phyloP scores from a whole-genome alignment of 441 rosid species.

The Populus trichocarpa region DNA sequence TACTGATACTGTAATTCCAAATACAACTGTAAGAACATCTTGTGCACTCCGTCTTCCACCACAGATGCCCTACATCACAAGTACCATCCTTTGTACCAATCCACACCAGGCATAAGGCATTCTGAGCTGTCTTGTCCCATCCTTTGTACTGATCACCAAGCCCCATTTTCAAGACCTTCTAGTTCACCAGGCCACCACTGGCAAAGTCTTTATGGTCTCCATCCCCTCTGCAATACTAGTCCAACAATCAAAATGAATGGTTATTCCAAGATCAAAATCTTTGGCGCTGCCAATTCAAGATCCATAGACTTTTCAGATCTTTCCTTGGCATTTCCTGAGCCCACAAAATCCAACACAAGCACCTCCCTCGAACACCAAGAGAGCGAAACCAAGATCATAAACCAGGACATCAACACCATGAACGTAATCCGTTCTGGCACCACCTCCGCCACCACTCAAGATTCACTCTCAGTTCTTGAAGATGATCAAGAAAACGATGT shows the following conservation, averaged over 20 bases:
- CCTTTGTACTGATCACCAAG: too few relatives aligned
- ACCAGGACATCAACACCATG: background rate
- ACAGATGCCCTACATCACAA: too few relatives aligned
- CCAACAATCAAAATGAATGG: constrained; percentile 38
- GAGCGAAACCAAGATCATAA: background rate
- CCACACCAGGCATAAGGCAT: too few relatives aligned
- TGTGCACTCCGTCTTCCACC: too few relatives aligned
- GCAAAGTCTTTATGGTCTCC: background rate
- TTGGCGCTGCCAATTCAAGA: constrained; percentile 28
- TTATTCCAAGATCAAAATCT: constrained; percentile 53
- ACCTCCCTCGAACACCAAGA: constrained; percentile 4
- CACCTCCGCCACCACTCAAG: constrained; percentile 12
- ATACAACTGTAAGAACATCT: too few relatives aligned
- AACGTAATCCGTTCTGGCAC: background rate
- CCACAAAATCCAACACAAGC: constrained; percentile 10
- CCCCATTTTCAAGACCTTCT: too few relatives aligned
- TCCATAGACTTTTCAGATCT: constrained; percentile 41
- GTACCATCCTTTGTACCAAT: too few relatives aligned
- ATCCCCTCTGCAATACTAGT: background rate
- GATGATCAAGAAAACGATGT: constrained; percentile 17
- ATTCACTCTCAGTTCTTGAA: constrained; percentile 21
- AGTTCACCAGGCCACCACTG: too few relatives aligned
- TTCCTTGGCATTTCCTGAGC: constrained; percentile 18
- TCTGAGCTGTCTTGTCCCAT: too few relatives aligned
- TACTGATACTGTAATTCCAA: too few relatives aligned